Conservation (phyloP, 129 eudicot genomes). For the sunflower (Helianthus annuus) region HanXRQr2.0-SUNRISE NC_035441.2:139184835-139185334, state of each 20-base stretch:
- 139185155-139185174: conserved; percentile 61
- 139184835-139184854: conserved; percentile 1
- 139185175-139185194: conserved; percentile 93
- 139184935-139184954: conserved; percentile 70
- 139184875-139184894: conserved; percentile 87
- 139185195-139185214: conserved; percentile 73
- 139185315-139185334: conserved; percentile 41
- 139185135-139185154: conserved; percentile 5
- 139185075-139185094: conserved; percentile 48
- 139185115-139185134: conserved; percentile 14
- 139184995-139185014: conserved; percentile 68
- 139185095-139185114: background rate
- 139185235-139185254: conserved; percentile 94
- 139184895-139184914: conserved; percentile 95
- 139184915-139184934: conserved; percentile 84
- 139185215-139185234: conserved; percentile 75
- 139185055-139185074: conserved; percentile 53
- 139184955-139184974: conserved; percentile 74
- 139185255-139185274: conserved; percentile 90
- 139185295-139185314: conserved; percentile 41
- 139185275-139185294: conserved; percentile 72
- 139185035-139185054: conserved; percentile 72
- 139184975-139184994: conserved; percentile 81
- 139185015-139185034: conserved; percentile 80
- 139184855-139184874: conserved; percentile 39